Base-by-base conservation (phyloP, 2,329 filamentous ascomycete species). In the Verticillium nubilum region DNA sequence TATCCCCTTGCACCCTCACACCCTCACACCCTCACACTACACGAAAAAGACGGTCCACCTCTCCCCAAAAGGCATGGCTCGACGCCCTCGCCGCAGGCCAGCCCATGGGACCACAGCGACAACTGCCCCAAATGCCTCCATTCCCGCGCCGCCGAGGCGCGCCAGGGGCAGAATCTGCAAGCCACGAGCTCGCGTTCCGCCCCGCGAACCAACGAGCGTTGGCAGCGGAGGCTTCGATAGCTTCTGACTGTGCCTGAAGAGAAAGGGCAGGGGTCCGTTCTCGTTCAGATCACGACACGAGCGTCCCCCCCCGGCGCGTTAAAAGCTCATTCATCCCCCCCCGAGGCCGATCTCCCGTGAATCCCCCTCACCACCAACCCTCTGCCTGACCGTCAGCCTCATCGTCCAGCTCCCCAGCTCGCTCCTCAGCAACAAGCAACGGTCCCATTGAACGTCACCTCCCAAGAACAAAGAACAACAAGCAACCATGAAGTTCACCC, bases 401-500 rank as follows among this genome's bases (percentile, higher is more conserved):
- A n/a, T n/a, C n/a, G n/a, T n/a, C n/a, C n/a, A 47, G 35, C 17
- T 25, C 37, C 37, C 7, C 37, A 37, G 12, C 33, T 31, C 33
- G 4, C 33, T 12, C 17, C 35, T 37, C 35, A 37, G 35, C 35
- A 13, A 15, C 12, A 31, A 31, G 29, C n/a, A n/a, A n/a, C n/a
- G n/a, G n/a, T n/a, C n/a, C n/a, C n/a, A n/a, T n/a, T n/a, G n/a
- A n/a, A n/a, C n/a, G n/a, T n/a, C n/a, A 13, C 29, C 29, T 31
- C 29, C 29, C 29, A 7, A 31, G 29, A 31, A 31, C 29, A 7
- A 6, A 17, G 15, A 7, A 19, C 35, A 23, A n/a, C 35, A 17
- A 47, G n/a, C 19, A 50, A 62, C 55, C 7, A 65, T 65, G 62
- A 61, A 59, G 61, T 63, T 56, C 58, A 28, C 58, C 42, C 58